Evolutionary conservation across 73 alveolate species (phyloP).

Genomic region (Halteria grandinella): DNA sequence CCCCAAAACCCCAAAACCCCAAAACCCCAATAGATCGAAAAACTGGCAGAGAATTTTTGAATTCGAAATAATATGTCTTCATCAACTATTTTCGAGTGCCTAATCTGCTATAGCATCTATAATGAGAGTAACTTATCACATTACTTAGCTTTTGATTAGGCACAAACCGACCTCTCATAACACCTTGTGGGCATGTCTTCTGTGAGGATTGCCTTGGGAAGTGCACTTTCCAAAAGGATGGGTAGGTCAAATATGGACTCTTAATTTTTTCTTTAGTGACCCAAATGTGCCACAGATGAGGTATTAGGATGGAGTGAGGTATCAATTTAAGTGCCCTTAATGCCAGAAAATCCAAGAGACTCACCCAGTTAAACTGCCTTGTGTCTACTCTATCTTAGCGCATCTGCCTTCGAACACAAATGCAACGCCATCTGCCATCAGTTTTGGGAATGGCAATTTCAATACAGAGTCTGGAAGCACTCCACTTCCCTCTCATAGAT

Average conservation of each 20-base stretch:
- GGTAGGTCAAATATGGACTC: neutral
- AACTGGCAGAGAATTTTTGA: too few relatives aligned
- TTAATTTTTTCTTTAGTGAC: too few relatives aligned
- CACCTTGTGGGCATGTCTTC: conserved; percentile 75
- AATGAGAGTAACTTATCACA: conserved; percentile 31
- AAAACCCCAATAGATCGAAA: neutral
- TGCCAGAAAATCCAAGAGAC: conserved; percentile 27
- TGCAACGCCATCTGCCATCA: neutral
- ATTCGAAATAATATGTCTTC: conserved; percentile 17
- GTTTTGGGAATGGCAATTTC: neutral
- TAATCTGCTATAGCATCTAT: conserved; percentile 46
- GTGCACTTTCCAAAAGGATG: neutral
- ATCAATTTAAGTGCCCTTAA: conserved; percentile 46
- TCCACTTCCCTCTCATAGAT: neutral
- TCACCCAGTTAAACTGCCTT: conserved; percentile 50
- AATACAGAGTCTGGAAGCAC: neutral
- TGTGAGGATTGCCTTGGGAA: conserved; percentile 58
- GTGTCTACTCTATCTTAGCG: conserved; percentile 62
- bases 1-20: too few relatives aligned
- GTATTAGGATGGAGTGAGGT: neutral
- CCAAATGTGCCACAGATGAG: neutral
- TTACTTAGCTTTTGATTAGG: neutral
- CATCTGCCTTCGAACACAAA: neutral
- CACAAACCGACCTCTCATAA: conserved; percentile 49
- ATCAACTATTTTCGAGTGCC: conserved; percentile 66